phyloP scores from a whole-genome alignment of 495 filamentous ascomycete genomes.

The Penicillium coprophilum region DNA sequence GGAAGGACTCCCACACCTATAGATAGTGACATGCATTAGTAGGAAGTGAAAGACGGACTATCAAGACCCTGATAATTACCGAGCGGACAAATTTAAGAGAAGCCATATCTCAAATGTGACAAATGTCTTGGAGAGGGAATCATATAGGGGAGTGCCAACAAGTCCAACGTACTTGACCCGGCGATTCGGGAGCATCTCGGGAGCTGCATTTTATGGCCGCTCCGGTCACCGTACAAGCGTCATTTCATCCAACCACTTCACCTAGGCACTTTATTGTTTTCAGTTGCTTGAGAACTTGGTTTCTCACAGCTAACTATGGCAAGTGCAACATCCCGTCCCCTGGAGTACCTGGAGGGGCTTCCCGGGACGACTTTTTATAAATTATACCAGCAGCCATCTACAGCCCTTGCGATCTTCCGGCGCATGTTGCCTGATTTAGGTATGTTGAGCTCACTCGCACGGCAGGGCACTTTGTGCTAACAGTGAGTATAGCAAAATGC shows the following conservation, averaged over 20 bases:
- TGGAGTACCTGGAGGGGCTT: slow-evolving; percentile 88
- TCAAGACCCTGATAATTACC: slow-evolving; percentile 33
- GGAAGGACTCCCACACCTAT: slow-evolving; percentile 80
- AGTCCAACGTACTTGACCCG: slow-evolving; percentile 12
- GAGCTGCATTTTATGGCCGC: slow-evolving; percentile 39
- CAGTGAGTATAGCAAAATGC: slow-evolving; percentile 67
- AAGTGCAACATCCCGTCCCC: slow-evolving; percentile 61
- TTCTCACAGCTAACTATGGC: slow-evolving; percentile 54
- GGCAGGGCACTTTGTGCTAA: slow-evolving; percentile 23
- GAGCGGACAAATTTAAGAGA: slow-evolving; percentile 62
- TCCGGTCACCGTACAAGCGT: slow-evolving; percentile 29
- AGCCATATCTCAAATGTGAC: slow-evolving; percentile 42
- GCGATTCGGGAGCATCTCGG: slow-evolving; percentile 25
- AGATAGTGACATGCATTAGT: slow-evolving; percentile 10
- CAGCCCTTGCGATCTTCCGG: slow-evolving; percentile 90
- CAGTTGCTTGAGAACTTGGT: slow-evolving; percentile 35
- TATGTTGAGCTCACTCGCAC: slow-evolving; percentile 42
- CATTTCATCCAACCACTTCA: slow-evolving; percentile 19
- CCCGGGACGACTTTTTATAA: slow-evolving; percentile 82
- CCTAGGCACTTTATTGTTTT: slow-evolving; percentile 6
- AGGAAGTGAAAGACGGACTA: neutral
- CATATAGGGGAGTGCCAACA: neutral
- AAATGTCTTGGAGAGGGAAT: neutral
- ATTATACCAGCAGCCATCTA: slow-evolving; percentile 94
- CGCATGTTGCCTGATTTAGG: slow-evolving; percentile 93